A percentile compares a stretch with the other conserved stretches of the same genome.
These are phyloP conservation scores for Solanum hybrid DNA, from an alignment of 305 asterid genomes.

Conservation along the genomic window DNA sequence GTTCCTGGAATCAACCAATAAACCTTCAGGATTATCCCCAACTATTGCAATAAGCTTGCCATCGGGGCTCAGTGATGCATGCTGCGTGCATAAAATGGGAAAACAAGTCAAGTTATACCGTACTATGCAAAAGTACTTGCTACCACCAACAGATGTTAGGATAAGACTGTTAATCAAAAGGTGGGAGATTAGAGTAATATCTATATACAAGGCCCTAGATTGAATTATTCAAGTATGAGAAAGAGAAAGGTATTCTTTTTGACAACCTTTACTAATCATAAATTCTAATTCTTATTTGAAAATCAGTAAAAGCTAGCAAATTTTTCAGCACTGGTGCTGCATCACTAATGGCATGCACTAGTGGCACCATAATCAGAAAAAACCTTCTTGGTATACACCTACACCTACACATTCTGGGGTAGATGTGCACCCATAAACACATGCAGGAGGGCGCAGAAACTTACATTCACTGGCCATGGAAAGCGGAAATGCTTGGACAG, in stretches of 20 bases:
- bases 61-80: constrained; percentile 48
- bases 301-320: background rate
- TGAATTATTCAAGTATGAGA: background rate
- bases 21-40: constrained; percentile 51
- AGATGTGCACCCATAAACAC: background rate
- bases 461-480: constrained; percentile 94
- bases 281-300: background rate
- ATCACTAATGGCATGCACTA: background rate
- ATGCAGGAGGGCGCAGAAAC: constrained; percentile 5
- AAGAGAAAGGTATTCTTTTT: background rate
- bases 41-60: constrained; percentile 53
- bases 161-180: background rate
- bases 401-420: background rate
- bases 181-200: background rate
- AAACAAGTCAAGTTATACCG: background rate
- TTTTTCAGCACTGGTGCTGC: background rate
- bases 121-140: background rate
- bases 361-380: background rate
- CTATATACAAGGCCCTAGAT: background rate
- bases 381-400: background rate
- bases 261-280: background rate
- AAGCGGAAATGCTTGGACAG: constrained; percentile 54
- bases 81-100: constrained; percentile 18
- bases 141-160: background rate
- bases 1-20: constrained; percentile 51